Evolutionary conservation across 1,284 basidiomycete genomes (phyloP).

Genomic region (Athelia sp.): DNA sequence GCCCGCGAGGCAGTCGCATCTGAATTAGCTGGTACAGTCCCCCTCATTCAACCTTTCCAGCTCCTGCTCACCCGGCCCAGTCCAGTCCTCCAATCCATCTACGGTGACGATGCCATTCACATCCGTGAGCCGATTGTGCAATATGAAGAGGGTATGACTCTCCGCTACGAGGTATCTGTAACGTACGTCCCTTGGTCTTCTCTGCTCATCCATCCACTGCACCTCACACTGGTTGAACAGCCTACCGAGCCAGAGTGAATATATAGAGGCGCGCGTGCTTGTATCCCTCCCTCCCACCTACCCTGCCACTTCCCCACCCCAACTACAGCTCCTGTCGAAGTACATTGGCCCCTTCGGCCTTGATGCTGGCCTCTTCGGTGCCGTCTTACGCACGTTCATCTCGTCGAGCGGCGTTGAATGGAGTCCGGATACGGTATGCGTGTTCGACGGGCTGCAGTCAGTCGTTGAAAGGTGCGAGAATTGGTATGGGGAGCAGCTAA

Average conservation of each 20-base stretch:
- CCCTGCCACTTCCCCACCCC: constrained; percentile 67
- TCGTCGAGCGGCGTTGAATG: constrained; percentile 73
- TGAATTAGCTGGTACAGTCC: constrained; percentile 7
- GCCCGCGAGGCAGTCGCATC: constrained; percentile 6
- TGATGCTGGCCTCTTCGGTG: constrained; percentile 69
- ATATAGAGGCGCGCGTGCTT: constrained; percentile 56
- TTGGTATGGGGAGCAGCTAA: constrained; percentile 72
- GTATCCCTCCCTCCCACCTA: constrained; percentile 75
- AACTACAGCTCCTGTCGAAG: constrained; percentile 80
- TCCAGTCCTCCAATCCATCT: constrained; percentile 78
- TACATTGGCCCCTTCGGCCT: constrained; percentile 81
- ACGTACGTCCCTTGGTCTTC: constrained; percentile 31
- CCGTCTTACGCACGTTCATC: constrained; percentile 78
- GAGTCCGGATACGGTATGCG: constrained; percentile 69
- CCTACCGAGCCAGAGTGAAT: constrained; percentile 53
- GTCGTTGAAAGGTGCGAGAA: constrained; percentile 60
- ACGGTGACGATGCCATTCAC: constrained; percentile 62
- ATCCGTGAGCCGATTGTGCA: constrained; percentile 41
- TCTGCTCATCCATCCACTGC: background rate
- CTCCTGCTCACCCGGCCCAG: constrained; percentile 11
- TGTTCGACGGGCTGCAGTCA: constrained; percentile 85
- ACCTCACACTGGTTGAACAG: constrained; percentile 27
- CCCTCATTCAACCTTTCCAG: constrained; percentile 4
- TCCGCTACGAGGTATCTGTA: constrained; percentile 63
- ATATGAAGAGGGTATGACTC: constrained; percentile 24